phyloP scores from a whole-genome alignment of 768 basidiomycete genomes.

The Favolaschia claudopus region DNA sequence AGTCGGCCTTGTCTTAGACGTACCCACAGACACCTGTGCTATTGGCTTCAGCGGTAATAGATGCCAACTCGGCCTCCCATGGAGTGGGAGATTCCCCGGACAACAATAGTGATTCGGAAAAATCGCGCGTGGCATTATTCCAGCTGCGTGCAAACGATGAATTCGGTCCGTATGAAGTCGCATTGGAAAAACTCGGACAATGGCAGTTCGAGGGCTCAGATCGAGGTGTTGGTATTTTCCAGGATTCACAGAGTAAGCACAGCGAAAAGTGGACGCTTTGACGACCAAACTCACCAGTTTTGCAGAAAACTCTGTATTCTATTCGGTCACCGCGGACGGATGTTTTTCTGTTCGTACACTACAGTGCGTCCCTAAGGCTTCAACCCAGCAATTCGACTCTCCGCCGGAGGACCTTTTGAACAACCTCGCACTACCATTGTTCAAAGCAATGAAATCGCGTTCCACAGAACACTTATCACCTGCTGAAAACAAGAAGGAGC shows the following conservation, averaged over 20 bases:
- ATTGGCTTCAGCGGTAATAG: slow-evolving; percentile 54
- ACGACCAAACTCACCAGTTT: not conserved
- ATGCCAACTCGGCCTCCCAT: slow-evolving; percentile 41
- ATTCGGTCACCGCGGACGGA: slow-evolving; percentile 50
- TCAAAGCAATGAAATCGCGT: slow-evolving; percentile 61
- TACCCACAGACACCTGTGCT: slow-evolving; percentile 47
- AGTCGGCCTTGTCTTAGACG: slow-evolving; percentile 12
- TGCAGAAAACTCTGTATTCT: slow-evolving; percentile 47
- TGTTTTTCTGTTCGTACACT: slow-evolving; percentile 55
- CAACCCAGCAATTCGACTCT: slow-evolving; percentile 28
- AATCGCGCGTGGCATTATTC: slow-evolving; percentile 49
- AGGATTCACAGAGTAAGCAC: slow-evolving; percentile 58
- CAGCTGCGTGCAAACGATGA: slow-evolving; percentile 41
- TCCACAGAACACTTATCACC: slow-evolving; percentile 54
- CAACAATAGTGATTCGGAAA: slow-evolving; percentile 41
- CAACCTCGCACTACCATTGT: slow-evolving; percentile 50
- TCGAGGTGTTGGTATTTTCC: slow-evolving; percentile 52
- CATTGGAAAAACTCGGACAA: slow-evolving; percentile 57
- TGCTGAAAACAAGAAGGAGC: slow-evolving; percentile 28
- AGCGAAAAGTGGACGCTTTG: no score
- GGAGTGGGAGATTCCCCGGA: slow-evolving; percentile 41
- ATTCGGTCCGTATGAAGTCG: slow-evolving; percentile 39
- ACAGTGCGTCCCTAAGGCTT: slow-evolving; percentile 37
- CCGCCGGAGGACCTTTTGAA: slow-evolving; percentile 38
- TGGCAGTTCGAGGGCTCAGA: slow-evolving; percentile 62